Conservation (phyloP, 345 rosid genomes). For the Laguncularia racemosa region DNA sequence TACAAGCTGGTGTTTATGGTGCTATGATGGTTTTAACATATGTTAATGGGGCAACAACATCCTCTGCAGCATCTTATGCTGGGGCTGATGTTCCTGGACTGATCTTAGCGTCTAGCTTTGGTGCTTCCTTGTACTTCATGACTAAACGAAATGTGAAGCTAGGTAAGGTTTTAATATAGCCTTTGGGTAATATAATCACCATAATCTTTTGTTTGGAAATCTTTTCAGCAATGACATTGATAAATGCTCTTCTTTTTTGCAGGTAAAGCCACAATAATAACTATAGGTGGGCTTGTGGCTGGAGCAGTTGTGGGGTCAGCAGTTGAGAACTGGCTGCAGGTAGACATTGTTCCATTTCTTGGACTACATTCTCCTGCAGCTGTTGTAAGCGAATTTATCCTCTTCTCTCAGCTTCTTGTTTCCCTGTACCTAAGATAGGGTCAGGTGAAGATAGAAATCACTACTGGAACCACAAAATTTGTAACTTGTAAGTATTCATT, state of each 20-base stretch:
- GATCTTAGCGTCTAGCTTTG: slow-evolving; percentile 72
- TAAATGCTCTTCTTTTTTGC: slow-evolving; percentile 8
- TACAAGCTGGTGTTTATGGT: slow-evolving; percentile 91
- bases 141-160: slow-evolving; percentile 69
- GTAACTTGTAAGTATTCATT: slow-evolving; percentile 48
- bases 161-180: slow-evolving; percentile 33
- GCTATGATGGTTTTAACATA: slow-evolving; percentile 78
- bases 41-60: slow-evolving; percentile 58
- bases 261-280: slow-evolving; percentile 87
- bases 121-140: slow-evolving; percentile 92
- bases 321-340: slow-evolving; percentile 89
- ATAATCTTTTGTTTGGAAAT: neutral
- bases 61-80: slow-evolving; percentile 36
- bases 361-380: slow-evolving; percentile 84
- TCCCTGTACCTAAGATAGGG: slow-evolving; percentile 71
- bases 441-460: slow-evolving; percentile 9
- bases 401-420: slow-evolving; percentile 77
- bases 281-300: slow-evolving; percentile 85
- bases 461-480: slow-evolving; percentile 17
- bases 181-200: neutral
- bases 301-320: slow-evolving; percentile 96
- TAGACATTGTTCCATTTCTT: slow-evolving; percentile 82
- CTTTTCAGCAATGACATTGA: neutral
- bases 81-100: slow-evolving; percentile 88
- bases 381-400: slow-evolving; percentile 73